Percentiles rank a stretch among this genome's conserved stretches.
phyloP scores from a whole-genome alignment of 768 basidiomycete genomes.

The Leccinum subtestaceum region DNA sequence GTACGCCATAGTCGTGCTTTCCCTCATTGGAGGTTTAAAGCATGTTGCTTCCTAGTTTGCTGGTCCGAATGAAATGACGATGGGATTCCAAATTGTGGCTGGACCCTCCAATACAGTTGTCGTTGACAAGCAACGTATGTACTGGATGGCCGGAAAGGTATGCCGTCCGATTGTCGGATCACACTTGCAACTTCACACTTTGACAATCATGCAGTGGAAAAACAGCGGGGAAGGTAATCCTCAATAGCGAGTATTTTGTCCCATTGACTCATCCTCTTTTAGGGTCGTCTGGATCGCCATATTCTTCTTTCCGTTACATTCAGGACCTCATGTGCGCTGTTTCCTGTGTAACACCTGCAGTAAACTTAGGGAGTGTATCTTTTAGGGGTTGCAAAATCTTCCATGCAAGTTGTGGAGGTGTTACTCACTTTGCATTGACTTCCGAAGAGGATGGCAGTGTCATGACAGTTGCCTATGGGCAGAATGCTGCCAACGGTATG shows the following conservation, averaged over 20 bases:
- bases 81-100: slow-evolving; percentile 63
- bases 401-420: slow-evolving; percentile 74
- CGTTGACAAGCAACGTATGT: slow-evolving; percentile 82
- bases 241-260: neutral
- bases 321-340: slow-evolving; percentile 75
- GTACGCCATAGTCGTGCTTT: slow-evolving; percentile 33
- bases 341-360: neutral
- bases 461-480: slow-evolving; percentile 86
- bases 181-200: neutral
- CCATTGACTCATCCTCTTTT: slow-evolving; percentile 8
- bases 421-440: slow-evolving; percentile 81
- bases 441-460: slow-evolving; percentile 70
- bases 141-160: slow-evolving; percentile 83
- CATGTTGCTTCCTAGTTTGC: slow-evolving; percentile 53
- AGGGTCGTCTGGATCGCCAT: slow-evolving; percentile 89
- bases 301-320: slow-evolving; percentile 82
- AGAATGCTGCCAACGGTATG: slow-evolving; percentile 80
- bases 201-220: slow-evolving; percentile 68
- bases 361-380: neutral
- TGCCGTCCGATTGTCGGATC: slow-evolving; percentile 8
- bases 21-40: neutral
- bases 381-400: slow-evolving; percentile 75
- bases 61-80: slow-evolving; percentile 60
- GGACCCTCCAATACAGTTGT: slow-evolving; percentile 86
- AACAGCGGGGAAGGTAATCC: slow-evolving; percentile 82